phyloP scores from a whole-genome alignment of 2,329 filamentous ascomycete genomes.

The Ophiostoma himal-ulmi region DNA sequence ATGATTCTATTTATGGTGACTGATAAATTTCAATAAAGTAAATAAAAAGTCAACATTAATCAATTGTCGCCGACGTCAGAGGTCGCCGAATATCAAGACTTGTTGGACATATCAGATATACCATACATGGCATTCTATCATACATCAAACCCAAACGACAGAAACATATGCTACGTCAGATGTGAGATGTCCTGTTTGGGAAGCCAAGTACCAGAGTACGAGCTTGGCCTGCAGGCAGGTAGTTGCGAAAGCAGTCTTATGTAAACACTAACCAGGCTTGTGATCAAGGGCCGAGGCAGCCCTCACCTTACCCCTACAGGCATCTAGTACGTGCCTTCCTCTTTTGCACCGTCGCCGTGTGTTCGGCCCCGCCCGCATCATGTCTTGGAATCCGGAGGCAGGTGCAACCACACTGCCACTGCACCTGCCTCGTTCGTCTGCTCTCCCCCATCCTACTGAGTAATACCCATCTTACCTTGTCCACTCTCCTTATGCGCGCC shows the following conservation, averaged over 20 bases:
- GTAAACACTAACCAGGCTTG: neutral
- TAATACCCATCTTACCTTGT: neutral
- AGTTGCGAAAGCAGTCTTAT: neutral
- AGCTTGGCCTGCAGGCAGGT: neutral
- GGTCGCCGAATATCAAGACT: neutral
- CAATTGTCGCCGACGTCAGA: neutral
- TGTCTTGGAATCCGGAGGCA: constrained; percentile 9
- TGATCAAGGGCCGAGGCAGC: neutral
- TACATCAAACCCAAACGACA: neutral
- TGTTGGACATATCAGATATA: neutral
- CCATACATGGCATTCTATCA: no score
- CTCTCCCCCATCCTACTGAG: neutral
- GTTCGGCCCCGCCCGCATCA: neutral
- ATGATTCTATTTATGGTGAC: neutral
- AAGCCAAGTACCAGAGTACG: neutral
- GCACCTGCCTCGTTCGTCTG: neutral
- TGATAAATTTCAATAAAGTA: neutral
- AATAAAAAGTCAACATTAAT: neutral
- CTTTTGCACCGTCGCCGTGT: neutral
- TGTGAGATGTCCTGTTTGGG: constrained; percentile 12
- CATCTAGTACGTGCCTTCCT: neutral
- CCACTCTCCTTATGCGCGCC: neutral
- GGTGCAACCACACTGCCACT: constrained; percentile 3
- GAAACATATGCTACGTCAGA: constrained; percentile 3
- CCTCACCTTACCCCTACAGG: neutral